Conservation (phyloP, 495 filamentous ascomycete genomes). For the Saxophila tyrrhenica region DNA sequence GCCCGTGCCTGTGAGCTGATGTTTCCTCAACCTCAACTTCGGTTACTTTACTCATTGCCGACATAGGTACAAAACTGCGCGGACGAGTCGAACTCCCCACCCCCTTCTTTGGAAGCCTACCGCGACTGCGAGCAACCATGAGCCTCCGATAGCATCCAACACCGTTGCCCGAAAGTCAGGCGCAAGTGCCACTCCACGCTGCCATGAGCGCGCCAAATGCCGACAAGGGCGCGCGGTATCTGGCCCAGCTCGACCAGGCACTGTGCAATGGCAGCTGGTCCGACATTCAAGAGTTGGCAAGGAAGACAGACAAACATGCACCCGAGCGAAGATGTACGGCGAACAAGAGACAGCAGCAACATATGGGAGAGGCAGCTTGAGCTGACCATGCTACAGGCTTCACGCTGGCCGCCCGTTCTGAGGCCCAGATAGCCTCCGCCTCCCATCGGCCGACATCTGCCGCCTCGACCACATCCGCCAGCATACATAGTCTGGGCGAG, state of each 20-base stretch:
- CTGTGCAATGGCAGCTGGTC: slow-evolving; percentile 83
- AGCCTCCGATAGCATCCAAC: too few species aligned
- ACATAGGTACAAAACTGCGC: too few species aligned
- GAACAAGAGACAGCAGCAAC: too few species aligned
- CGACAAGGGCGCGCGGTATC: slow-evolving; percentile 68
- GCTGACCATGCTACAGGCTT: slow-evolving; percentile 43
- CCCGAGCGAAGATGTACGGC: slow-evolving; percentile 69
- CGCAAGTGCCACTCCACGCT: not conserved
- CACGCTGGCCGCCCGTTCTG: slow-evolving; percentile 60
- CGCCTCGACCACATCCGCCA: slow-evolving; percentile 34
- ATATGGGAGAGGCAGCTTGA: not conserved
- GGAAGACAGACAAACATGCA: slow-evolving; percentile 89
- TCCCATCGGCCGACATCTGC: slow-evolving; percentile 22
- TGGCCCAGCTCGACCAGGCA: slow-evolving; percentile 68
- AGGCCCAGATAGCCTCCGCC: slow-evolving; percentile 37
- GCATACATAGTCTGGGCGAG: slow-evolving; percentile 40
- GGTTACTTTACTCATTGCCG: too few species aligned
- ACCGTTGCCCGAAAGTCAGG: too few species aligned
- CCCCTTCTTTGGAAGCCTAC: too few species aligned
- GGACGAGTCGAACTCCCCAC: too few species aligned
- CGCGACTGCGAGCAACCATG: too few species aligned
- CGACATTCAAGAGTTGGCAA: slow-evolving; percentile 74
- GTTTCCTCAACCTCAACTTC: not conserved
- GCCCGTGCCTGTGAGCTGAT: too few species aligned
- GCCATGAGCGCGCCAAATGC: slow-evolving; percentile 25